phyloP scores from a whole-genome alignment of 2,329 filamentous ascomycete species.

The Sporothrix protearum region DNA sequence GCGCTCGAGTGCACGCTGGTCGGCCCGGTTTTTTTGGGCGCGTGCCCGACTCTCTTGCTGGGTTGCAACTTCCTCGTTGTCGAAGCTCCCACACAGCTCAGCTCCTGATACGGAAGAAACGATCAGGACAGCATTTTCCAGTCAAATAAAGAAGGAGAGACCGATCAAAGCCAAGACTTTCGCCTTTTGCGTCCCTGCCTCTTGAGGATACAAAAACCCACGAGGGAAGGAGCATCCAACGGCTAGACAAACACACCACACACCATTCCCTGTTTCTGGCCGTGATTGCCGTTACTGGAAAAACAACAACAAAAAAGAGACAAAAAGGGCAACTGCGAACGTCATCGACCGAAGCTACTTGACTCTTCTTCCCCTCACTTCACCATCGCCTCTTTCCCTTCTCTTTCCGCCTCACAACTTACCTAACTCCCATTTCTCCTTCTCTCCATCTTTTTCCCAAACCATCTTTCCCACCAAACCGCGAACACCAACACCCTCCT shows the following conservation, averaged over 20 bases:
- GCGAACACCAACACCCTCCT: neutral
- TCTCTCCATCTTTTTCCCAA: neutral
- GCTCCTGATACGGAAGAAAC: slow-evolving; percentile 19
- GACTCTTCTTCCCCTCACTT: neutral
- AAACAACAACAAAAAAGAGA: neutral
- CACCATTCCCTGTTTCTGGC: neutral
- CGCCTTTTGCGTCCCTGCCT: too few species aligned
- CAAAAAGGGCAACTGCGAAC: slow-evolving; percentile 7
- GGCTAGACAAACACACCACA: too few species aligned
- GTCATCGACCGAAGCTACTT: neutral
- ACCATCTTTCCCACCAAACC: neutral
- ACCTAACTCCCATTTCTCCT: too few species aligned
- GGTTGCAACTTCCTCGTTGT: neutral
- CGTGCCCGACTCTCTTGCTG: neutral
- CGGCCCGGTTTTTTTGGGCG: slow-evolving; percentile 9
- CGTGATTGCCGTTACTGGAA: neutral
- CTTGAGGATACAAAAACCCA: neutral
- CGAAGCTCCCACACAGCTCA: neutral
- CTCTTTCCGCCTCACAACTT: neutral
- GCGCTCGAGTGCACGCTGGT: neutral
- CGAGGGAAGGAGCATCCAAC: slow-evolving; percentile 15
- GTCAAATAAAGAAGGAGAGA: neutral
- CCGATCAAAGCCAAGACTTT: neutral
- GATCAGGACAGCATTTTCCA: neutral
- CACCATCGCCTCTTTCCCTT: neutral